Percentiles rank a stretch among this genome's conserved stretches.
phyloP scores from a whole-genome alignment of 2,329 filamentous ascomycete species.

The Sphaerostilbella broomeana region DNA sequence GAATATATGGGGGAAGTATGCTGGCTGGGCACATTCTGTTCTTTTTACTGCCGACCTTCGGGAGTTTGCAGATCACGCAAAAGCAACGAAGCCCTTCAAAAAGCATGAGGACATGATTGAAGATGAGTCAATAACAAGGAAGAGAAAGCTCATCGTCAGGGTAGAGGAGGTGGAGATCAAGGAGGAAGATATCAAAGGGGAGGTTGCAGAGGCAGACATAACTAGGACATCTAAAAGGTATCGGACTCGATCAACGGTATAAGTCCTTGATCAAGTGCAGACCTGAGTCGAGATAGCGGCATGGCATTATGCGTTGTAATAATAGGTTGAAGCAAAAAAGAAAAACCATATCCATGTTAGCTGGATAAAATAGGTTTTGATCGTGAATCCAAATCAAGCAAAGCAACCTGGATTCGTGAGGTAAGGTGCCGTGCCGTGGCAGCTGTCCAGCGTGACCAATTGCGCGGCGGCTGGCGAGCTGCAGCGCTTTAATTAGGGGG shows the following conservation, averaged over 20 bases:
- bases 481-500: no score
- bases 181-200: slow-evolving; percentile 19
- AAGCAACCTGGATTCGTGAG: no score
- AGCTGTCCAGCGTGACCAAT: no score
- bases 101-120: slow-evolving; percentile 23
- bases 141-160: slow-evolving; percentile 18
- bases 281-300: no score
- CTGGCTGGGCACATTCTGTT: slow-evolving; percentile 96
- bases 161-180: slow-evolving; percentile 16
- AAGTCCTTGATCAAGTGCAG: no score
- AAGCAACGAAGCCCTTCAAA: slow-evolving; percentile 15
- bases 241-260: slow-evolving; percentile 19
- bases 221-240: slow-evolving; percentile 23
- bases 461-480: no score
- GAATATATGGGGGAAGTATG: slow-evolving; percentile 82
- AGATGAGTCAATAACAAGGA: slow-evolving; percentile 12
- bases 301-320: no score
- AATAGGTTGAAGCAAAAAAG: no score
- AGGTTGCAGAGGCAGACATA: slow-evolving; percentile 15
- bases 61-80: slow-evolving; percentile 63
- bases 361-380: no score
- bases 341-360: no score
- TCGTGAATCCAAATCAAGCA: no score
- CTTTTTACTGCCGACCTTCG: slow-evolving; percentile 89
- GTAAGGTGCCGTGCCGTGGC: no score